Evolutionary conservation across 352 stramenopile genomes (phyloP).

Genomic region (Blastocystis hominis): DNA sequence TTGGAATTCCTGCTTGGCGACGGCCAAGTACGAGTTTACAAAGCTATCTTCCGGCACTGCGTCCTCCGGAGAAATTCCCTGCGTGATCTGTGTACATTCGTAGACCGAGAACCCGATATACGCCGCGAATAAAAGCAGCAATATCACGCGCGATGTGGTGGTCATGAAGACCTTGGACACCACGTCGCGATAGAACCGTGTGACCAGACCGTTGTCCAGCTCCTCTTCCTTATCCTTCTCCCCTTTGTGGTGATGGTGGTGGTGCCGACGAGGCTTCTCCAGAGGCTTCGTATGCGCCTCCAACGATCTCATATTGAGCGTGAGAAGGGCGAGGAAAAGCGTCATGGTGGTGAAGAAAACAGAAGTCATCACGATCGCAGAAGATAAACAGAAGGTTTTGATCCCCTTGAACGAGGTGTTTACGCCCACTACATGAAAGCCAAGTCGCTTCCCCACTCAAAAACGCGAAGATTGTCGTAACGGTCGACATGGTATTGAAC

Average conservation of each 20-base stretch:
- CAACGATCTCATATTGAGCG: background rate
- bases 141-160: background rate
- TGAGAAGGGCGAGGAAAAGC: background rate
- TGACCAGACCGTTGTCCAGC: background rate
- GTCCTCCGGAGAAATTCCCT: conserved; percentile 40
- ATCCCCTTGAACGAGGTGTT: conserved; percentile 51
- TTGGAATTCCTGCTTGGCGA: background rate
- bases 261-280: background rate
- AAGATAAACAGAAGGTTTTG: conserved; percentile 41
- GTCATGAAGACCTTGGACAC: conserved; percentile 10
- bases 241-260: background rate
- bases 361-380: conserved; percentile 18
- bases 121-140: background rate
- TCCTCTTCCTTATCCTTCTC: background rate
- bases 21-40: background rate
- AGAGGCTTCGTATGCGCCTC: background rate
- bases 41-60: conserved; percentile 47
- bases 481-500: conserved; percentile 32
- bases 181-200: background rate
- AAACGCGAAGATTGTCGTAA: conserved; percentile 45
- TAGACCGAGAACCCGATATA: conserved; percentile 6
- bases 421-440: conserved; percentile 2
- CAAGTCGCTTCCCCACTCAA: background rate
- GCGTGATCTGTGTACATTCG: background rate
- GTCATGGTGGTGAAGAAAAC: conserved; percentile 30